Base-by-base conservation (phyloP, 2,329 filamentous ascomycete genomes). In the Cladophialophora exuberans region DNA sequence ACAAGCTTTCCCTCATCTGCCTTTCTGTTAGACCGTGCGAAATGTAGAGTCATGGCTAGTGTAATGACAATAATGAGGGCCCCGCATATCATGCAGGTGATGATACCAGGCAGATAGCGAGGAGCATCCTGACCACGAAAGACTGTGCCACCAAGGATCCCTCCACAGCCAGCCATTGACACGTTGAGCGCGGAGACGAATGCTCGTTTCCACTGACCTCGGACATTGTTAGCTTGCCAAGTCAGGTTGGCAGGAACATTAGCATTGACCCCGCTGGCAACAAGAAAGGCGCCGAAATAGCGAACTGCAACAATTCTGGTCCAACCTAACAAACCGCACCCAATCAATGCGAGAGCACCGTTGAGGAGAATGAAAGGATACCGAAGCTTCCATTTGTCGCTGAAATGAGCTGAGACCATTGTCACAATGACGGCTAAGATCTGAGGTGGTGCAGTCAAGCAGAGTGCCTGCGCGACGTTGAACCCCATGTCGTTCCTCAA, bases 141-240 rank as follows among this genome's bases (percentile, higher is more conserved):
- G 6, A 92, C 84, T 56, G 89, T 75, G 61, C 81, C 83, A 18
- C 88, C 88, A 1, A 83, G 82, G 59, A 94, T 93, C 28, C 90
- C 89, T 28, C 90, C 90, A 15, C 10, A 13, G 11, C 35, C 35
- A 15, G 35, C 35, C 35, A 38, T n/a, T 13, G 35, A 11, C n/a
- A 38, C 35, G 35, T 38, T 38, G 15, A 36, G 43, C 17, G 60
- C 61, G 15, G 44, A 53, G 30, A 43, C 53, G 20, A 63, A 86
- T 0, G 89, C 89, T 35, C 90, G 83, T 75, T 92, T 94, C 88
- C 89, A 94, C 73, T 94, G 89, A 0, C 89, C 90, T 43, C 88
- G 84, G 66, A 95, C 86, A 72, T 95, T 95, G 73, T 93, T 94
- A 38, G 89, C 88, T 73, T 92, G 89, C 73, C 89, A 93, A 0